Base-by-base conservation (phyloP, 257 asterid genomes). In the Dorcoceras hygrometricum region DNA sequence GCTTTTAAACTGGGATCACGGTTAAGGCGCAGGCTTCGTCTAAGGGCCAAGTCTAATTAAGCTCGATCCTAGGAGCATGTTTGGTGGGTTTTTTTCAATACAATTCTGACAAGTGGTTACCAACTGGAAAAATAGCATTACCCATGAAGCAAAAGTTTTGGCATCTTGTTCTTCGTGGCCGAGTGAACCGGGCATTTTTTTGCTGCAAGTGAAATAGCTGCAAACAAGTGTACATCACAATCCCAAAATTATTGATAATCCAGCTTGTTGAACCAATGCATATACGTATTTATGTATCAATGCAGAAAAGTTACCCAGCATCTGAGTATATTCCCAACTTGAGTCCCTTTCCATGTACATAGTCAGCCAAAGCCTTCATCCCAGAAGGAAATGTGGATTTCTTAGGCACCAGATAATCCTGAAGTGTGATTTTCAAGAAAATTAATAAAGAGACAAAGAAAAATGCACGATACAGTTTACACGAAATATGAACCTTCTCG, bases 111-210 rank as follows among this genome's bases (percentile, higher is more conserved):
- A 43, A 43, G 51, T 43, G 51, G 6, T 43, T 43, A 5, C n/a
- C 19, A 43, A 8, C 5, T 43, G 34, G 23, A 0, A 57, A 9
- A 32, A 29, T 22, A 20, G 7, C 8, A 60, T 70, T 79, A 89
- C 98, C 98, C 98, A 93, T 14, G 80, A 63, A 19, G 97, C 96
- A 70, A 87, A 93, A 65, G 96, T 83, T 68, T 79, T 77, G 11
- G 98, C 97, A 61, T 93, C 98, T 7, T 80, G 89, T 62, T 89
- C 95, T 81, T 89, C 98, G 2, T 86, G 71, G 22, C 97, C 98
- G 8, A 93, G 96, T 62, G 98, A 89, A 68, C 97, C 98, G 0
- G 98, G 97, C 97, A 87, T 88, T 60, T 75, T 67, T 27, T 84
- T 82, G 86, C 90, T 78, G 29, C 98, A 93, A 19, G 97, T 93